Percentiles rank a stretch among this genome's conserved stretches.
These are phyloP conservation scores for Leishmania lainsoni DNA, from an alignment of 208 protist species.

Conservation along the genomic window DNA sequence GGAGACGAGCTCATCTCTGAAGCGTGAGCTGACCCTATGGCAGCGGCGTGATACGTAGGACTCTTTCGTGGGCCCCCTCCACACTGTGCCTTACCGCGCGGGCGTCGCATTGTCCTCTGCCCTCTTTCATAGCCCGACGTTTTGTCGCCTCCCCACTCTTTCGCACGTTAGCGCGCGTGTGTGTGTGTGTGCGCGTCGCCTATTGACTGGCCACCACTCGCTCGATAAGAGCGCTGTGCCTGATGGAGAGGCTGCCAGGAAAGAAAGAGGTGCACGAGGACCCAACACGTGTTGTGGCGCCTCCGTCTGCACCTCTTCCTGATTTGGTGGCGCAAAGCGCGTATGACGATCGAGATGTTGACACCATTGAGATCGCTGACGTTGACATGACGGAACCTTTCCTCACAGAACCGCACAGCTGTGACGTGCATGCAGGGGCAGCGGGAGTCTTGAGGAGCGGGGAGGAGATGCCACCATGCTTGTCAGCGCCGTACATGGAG, in stretches of 20 bases:
- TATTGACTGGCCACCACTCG: background rate
- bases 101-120: background rate
- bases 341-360: constrained; percentile 7
- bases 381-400: background rate
- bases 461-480: constrained; percentile 18
- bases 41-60: background rate
- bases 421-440: background rate
- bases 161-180: background rate
- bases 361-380: constrained; percentile 16
- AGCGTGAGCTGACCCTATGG: background rate
- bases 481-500: constrained; percentile 39
- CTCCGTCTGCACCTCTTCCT: background rate
- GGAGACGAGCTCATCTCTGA: background rate
- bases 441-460: constrained; percentile 13
- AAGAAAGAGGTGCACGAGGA: background rate
- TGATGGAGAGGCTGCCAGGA: background rate
- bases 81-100: background rate
- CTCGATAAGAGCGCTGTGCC: background rate
- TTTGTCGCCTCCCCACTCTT: background rate
- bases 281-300: background rate
- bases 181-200: background rate
- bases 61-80: background rate
- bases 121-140: background rate
- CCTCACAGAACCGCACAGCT: background rate
- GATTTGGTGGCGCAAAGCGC: background rate